Conservation (phyloP, 345 rosid species). For the Ceriops zippeliana region DNA sequence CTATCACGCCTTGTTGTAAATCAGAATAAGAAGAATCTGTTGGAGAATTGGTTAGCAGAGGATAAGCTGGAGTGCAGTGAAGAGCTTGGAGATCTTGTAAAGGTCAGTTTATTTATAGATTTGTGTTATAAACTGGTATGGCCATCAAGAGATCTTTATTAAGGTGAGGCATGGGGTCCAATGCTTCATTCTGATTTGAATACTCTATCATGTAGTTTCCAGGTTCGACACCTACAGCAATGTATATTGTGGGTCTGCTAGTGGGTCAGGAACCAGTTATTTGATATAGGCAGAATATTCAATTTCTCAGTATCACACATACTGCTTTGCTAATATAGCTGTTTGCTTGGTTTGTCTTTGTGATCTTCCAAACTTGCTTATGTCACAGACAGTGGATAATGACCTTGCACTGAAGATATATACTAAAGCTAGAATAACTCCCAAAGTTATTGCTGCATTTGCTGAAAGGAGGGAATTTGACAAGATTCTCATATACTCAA, state of each 20-base stretch:
- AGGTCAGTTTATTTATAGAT: slow-evolving; percentile 43
- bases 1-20: slow-evolving; percentile 93
- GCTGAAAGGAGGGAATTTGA: slow-evolving; percentile 95
- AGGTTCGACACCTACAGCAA: neutral
- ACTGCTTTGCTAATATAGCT: too few relatives aligned
- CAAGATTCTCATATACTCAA: slow-evolving; percentile 77
- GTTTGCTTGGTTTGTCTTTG: neutral
- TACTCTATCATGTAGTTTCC: neutral
- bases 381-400: slow-evolving; percentile 84
- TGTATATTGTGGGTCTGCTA: neutral
- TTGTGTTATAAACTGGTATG: neutral
- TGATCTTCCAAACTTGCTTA: neutral
- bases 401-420: slow-evolving; percentile 92
- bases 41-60: slow-evolving; percentile 93
- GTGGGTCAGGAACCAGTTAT: neutral
- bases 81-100: slow-evolving; percentile 96
- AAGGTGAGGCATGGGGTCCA: neutral
- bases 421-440: slow-evolving; percentile 88
- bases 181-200: neutral
- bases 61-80: slow-evolving; percentile 96
- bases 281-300: too few relatives aligned
- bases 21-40: slow-evolving; percentile 87
- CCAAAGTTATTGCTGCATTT: slow-evolving; percentile 97
- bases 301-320: too few relatives aligned
- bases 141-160: neutral